A percentile compares a stretch with the other conserved stretches of the same genome.
Conservation (phyloP, 306 rosid species). For the Spatholobus suberectus region DNA sequence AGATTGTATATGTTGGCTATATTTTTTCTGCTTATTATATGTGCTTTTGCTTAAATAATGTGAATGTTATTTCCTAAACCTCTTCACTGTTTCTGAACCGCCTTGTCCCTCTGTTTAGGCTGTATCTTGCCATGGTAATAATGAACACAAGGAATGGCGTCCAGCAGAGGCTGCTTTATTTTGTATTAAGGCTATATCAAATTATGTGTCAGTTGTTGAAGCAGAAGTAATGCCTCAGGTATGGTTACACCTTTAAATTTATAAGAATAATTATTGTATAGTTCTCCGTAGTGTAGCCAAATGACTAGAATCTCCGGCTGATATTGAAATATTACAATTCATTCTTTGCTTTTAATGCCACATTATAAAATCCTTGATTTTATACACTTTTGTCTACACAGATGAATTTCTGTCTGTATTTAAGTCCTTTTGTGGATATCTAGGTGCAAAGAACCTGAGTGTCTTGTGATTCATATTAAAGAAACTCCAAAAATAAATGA, state of each 20-base stretch:
- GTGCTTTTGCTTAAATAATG: background rate
- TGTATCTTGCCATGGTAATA: conserved; percentile 72
- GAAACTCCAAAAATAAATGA: background rate
- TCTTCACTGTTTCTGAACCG: conserved; percentile 17
- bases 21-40: conserved; percentile 12
- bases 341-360: background rate
- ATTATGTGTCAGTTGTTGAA: conserved; percentile 84
- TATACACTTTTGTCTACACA: background rate
- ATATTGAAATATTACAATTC: background rate
- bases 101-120: conserved; percentile 58
- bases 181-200: conserved; percentile 93
- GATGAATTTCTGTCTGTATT: conserved; percentile 11
- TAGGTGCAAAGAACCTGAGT: background rate
- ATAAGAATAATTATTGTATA: background rate
- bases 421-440: background rate
- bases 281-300: background rate
- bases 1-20: conserved; percentile 11
- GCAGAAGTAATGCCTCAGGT: conserved; percentile 99
- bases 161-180: conserved; percentile 97
- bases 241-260: conserved; percentile 41
- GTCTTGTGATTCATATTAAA: conserved; percentile 1
- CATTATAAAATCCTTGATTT: background rate
- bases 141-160: conserved; percentile 83
- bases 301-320: background rate
- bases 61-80: conserved; percentile 35